Conservation (phyloP, 2,329 filamentous ascomycete genomes). For the Trichophyton simii region DNA sequence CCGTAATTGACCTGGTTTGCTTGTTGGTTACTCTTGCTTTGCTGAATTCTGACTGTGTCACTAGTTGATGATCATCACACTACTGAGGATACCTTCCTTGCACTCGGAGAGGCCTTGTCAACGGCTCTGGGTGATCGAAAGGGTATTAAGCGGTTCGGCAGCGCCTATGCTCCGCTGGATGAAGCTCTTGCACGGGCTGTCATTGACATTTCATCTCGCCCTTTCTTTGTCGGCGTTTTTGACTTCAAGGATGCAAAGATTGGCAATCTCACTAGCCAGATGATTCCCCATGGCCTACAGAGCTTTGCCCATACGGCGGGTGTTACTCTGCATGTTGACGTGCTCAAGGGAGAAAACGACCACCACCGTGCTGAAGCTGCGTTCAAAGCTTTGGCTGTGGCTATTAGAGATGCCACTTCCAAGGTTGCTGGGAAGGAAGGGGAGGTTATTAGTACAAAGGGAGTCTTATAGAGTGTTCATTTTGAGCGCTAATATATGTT, state of each 20-base stretch:
- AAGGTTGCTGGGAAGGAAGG: conserved; percentile 71
- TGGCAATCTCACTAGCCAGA: conserved; percentile 84
- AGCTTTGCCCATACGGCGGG: conserved; percentile 85
- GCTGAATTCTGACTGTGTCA: not conserved
- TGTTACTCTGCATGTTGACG: conserved; percentile 91
- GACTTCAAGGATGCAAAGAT: conserved; percentile 85
- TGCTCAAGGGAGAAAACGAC: conserved; percentile 80
- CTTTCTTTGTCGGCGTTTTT: conserved; percentile 70
- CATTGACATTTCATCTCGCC: conserved; percentile 86
- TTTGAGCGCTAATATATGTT: not conserved
- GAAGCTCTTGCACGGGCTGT: conserved; percentile 89
- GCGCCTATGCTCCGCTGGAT: conserved; percentile 85
- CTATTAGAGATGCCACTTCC: conserved; percentile 63
- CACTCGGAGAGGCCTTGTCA: conserved; percentile 76
- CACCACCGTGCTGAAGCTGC: conserved; percentile 93
- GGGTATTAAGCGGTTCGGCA: conserved; percentile 81
- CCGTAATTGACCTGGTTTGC: not conserved
- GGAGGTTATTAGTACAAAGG: conserved; percentile 93
- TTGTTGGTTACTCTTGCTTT: not conserved
- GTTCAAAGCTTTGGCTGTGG: conserved; percentile 90
- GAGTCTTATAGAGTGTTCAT: conserved; percentile 49
- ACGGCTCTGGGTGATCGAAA: conserved; percentile 62
- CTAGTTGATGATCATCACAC: conserved; percentile 97
- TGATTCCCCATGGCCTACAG: conserved; percentile 91
- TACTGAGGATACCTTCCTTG: conserved; percentile 86